phyloP scores from a whole-genome alignment of 1,284 basidiomycete genomes.

The Kalmanozyma brasiliensis region DNA sequence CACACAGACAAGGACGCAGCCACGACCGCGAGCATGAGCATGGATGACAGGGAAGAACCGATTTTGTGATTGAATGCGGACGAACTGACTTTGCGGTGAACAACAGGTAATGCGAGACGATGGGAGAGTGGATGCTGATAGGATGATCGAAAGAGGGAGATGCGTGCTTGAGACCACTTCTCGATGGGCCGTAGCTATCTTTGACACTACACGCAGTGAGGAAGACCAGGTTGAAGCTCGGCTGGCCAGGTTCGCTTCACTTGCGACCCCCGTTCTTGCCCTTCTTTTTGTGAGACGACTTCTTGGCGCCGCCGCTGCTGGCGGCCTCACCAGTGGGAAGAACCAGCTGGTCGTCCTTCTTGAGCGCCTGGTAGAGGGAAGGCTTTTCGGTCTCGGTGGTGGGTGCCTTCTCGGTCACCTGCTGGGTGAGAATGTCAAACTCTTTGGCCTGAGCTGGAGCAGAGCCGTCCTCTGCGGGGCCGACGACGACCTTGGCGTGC shows the following conservation, averaged over 20 bases:
- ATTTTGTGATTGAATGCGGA: not conserved
- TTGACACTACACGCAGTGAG: too few species aligned
- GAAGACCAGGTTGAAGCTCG: not conserved
- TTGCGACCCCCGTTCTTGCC: conserved; percentile 20
- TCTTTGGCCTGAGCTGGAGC: conserved; percentile 28
- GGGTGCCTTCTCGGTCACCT: conserved; percentile 25
- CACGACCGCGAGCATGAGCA: not conserved
- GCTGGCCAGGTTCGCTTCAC: conserved; percentile 2
- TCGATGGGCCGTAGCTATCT: too few species aligned
- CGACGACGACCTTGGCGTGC: conserved; percentile 42
- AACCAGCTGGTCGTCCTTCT: conserved; percentile 41
- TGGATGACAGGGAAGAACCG: not conserved
- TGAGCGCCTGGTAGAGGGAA: conserved; percentile 45
- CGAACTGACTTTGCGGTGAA: not conserved
- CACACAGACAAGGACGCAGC: too few species aligned
- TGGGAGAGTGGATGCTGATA: too few species aligned
- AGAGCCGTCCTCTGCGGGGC: conserved; percentile 15
- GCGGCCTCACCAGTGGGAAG: not conserved
- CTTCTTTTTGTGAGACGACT: conserved; percentile 32
- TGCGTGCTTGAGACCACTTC: too few species aligned
- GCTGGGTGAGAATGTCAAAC: conserved; percentile 42
- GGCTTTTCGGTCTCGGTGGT: conserved; percentile 12
- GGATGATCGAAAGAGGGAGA: too few species aligned
- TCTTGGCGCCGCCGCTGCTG: conserved; percentile 13
- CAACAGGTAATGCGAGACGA: too few species aligned